Conservation (phyloP, 139 green algal species). For the Chlorella sorokiniana region DNA sequence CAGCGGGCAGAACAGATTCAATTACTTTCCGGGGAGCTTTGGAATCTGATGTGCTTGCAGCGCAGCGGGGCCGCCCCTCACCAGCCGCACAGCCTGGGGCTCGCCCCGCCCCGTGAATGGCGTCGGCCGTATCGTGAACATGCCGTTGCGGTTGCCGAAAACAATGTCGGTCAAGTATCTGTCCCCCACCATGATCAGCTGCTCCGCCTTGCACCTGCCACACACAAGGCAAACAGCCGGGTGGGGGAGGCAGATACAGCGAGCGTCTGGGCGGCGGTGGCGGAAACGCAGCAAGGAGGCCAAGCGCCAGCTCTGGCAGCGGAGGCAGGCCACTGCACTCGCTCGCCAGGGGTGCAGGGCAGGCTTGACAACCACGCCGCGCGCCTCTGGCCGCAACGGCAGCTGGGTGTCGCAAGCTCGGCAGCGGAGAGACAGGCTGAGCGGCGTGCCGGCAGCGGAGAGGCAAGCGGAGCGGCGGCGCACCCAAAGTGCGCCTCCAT, state of each 20-base stretch:
- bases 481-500: slow-evolving; percentile 74
- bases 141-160: slow-evolving; percentile 87
- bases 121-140: slow-evolving; percentile 81
- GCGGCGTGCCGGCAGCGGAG: not conserved
- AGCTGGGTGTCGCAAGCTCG: not conserved
- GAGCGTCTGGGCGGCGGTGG: too few species aligned
- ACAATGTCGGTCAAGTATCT: slow-evolving; percentile 90
- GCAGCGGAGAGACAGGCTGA: not conserved
- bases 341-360: too few species aligned
- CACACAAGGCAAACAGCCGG: not conserved
- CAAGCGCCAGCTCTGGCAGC: not conserved
- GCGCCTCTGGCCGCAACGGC: not conserved
- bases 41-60: too few species aligned
- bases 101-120: slow-evolving; percentile 75
- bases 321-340: too few species aligned
- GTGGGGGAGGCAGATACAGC: not conserved
- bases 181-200: slow-evolving; percentile 88
- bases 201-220: slow-evolving; percentile 59
- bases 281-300: not conserved
- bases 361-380: too few species aligned
- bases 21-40: not conserved
- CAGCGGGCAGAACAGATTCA: not conserved
- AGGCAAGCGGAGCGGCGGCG: not conserved
- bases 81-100: slow-evolving; percentile 63
- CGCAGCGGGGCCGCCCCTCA: slow-evolving; percentile 22